Evolutionary conservation across 2,329 filamentous ascomycete genomes (phyloP).

Genomic region (Byssochlamys sp.): DNA sequence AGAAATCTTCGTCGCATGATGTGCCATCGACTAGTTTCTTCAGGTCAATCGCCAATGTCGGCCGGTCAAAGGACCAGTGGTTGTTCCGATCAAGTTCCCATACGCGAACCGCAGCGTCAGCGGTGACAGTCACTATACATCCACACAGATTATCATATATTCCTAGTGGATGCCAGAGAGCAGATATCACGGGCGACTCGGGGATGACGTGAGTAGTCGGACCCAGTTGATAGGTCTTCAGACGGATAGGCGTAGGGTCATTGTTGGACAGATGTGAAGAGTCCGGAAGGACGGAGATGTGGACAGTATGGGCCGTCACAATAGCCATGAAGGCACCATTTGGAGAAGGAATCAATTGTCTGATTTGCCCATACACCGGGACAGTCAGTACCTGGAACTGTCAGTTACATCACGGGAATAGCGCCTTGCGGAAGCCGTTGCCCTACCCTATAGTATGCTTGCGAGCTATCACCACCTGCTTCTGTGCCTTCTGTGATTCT

Average conservation of each 20-base stretch:
- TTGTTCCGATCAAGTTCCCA: conserved; percentile 84
- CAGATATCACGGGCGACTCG: conserved; percentile 67
- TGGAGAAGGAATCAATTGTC: conserved; percentile 75
- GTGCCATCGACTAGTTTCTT: conserved; percentile 80
- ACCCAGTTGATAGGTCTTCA: conserved; percentile 83
- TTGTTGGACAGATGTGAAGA: conserved; percentile 62
- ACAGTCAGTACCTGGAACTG: conserved; percentile 59
- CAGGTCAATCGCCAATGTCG: conserved; percentile 74
- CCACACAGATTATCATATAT: conserved; percentile 55
- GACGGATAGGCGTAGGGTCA: conserved; percentile 60
- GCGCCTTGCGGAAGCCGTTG: not conserved
- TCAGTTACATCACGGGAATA: conserved; percentile 1
- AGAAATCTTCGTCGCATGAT: conserved; percentile 71
- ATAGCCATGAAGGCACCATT: conserved; percentile 74
- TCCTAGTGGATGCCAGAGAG: conserved; percentile 85
- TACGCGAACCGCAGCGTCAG: conserved; percentile 75
- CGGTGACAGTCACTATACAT: conserved; percentile 78
- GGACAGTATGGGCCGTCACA: conserved; percentile 75
- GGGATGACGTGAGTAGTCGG: conserved; percentile 86
- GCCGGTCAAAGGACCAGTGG: conserved; percentile 76
- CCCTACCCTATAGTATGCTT: conserved; percentile 19
- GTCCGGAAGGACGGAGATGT: conserved; percentile 78
- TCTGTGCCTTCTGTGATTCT: conserved; percentile 20
- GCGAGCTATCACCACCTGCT: conserved; percentile 13
- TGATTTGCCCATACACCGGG: conserved; percentile 70